A percentile compares a stretch with the other conserved stretches of the same genome.
phyloP scores from a whole-genome alignment of 129 eudicot species.

The Scalesia atractyloides region DNA sequence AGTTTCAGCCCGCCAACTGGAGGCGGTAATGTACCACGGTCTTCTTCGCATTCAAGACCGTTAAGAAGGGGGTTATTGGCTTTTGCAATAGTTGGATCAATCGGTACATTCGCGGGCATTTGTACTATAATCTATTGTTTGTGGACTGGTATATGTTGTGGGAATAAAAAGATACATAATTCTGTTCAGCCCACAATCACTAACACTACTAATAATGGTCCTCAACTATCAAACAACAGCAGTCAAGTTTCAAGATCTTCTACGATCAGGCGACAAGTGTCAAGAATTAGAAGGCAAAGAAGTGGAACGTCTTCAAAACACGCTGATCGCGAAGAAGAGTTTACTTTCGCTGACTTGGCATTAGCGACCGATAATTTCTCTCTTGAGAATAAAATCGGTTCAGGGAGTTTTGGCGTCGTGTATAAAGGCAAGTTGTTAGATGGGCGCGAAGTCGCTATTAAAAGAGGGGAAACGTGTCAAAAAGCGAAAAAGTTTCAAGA shows the following conservation, averaged over 20 bases:
- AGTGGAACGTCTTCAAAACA: slow-evolving; percentile 91
- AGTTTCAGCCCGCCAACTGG: slow-evolving; percentile 32
- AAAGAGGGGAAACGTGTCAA: slow-evolving; percentile 72
- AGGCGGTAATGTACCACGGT: slow-evolving; percentile 1
- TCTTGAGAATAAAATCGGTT: slow-evolving; percentile 73
- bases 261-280: slow-evolving; percentile 73
- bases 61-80: slow-evolving; percentile 68
- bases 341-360: slow-evolving; percentile 64
- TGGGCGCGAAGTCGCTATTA: slow-evolving; percentile 95
- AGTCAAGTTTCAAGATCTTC: slow-evolving; percentile 78
- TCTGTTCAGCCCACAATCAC: slow-evolving; percentile 92
- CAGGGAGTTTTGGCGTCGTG: slow-evolving; percentile 94
- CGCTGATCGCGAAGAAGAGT: slow-evolving; percentile 87
- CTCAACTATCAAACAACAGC: slow-evolving; percentile 48
- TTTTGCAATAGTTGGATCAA: slow-evolving; percentile 81
- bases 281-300: slow-evolving; percentile 84
- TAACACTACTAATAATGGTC: slow-evolving; percentile 39
- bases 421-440: slow-evolving; percentile 82
- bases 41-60: slow-evolving; percentile 47
- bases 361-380: slow-evolving; percentile 75
- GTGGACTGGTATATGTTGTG: slow-evolving; percentile 84
- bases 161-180: slow-evolving; percentile 82
- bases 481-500: slow-evolving; percentile 80
- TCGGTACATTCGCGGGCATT: slow-evolving; percentile 75
- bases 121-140: slow-evolving; percentile 63